A percentile compares a stretch with the other conserved stretches of the same genome.
phyloP scores from a whole-genome alignment of 495 filamentous ascomycete species.

The Trichoderma orchidacearum region DNA sequence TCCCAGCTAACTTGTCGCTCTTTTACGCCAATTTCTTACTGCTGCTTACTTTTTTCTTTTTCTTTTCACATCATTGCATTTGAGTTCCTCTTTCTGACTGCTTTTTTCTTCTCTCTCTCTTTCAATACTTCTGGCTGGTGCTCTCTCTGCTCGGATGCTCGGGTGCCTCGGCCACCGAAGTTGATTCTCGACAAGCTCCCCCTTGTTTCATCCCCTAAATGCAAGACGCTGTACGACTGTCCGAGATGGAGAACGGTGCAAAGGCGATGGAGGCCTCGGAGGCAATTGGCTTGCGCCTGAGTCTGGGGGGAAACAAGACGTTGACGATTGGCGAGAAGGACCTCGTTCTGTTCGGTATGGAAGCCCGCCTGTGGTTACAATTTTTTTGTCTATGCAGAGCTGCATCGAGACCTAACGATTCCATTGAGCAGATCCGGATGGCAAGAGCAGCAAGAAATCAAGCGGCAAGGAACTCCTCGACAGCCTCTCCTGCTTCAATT shows the following conservation, averaged over 20 bases:
- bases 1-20: neutral
- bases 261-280: neutral
- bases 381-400: no score
- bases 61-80: neutral
- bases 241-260: neutral
- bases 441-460: neutral
- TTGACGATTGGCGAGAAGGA: conserved; percentile 2
- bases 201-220: no score
- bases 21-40: neutral
- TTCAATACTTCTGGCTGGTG: neutral
- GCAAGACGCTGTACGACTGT: neutral
- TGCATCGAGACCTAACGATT: neutral
- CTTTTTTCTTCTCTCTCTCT: neutral
- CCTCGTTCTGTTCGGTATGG: neutral
- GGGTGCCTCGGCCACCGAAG: neutral
- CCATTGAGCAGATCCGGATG: neutral
- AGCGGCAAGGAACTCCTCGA: neutral
- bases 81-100: neutral
- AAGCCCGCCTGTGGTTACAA: no score
- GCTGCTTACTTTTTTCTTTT: neutral
- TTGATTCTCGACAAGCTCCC: neutral
- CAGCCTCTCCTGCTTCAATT: neutral
- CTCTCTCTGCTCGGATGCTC: neutral
- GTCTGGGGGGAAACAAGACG: conserved; percentile 1
- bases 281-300: neutral